phyloP scores from a whole-genome alignment of 345 rosid genomes.

The Limnanthes douglasii region DNA sequence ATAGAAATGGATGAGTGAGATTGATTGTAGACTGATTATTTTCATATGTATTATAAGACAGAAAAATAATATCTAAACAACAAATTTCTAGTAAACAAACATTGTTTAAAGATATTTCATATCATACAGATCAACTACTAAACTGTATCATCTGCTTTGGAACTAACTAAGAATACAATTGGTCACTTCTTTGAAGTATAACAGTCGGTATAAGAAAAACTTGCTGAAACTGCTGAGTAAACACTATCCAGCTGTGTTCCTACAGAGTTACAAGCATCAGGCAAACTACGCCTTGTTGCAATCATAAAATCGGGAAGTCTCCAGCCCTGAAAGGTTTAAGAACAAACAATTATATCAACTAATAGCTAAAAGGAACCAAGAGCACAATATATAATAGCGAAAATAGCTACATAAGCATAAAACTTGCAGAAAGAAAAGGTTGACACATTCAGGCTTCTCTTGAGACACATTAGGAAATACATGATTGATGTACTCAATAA shows the following conservation, averaged over 20 bases:
- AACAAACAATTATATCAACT: conserved; percentile 1
- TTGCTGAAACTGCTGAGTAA: conserved; percentile 41
- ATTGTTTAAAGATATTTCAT: too few species aligned
- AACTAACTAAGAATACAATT: neutral
- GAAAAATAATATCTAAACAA: too few species aligned
- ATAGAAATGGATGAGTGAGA: too few species aligned
- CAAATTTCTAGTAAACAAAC: too few species aligned
- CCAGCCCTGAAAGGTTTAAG: conserved; percentile 40
- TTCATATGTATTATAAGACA: too few species aligned
- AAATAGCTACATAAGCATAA: neutral
- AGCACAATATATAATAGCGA: conserved; percentile 5
- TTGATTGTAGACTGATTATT: too few species aligned
- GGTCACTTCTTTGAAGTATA: neutral
- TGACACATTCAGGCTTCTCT: neutral
- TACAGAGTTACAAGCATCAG: conserved; percentile 47
- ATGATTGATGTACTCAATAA: too few species aligned
- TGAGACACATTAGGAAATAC: too few species aligned
- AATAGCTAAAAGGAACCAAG: neutral
- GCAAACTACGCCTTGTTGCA: conserved; percentile 53
- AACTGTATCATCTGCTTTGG: neutral
- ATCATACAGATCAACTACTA: too few species aligned
- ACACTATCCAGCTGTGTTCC: conserved; percentile 51
- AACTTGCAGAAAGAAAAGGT: neutral
- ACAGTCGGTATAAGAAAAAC: neutral
- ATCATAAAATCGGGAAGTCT: conserved; percentile 71